Percentiles rank a stretch among this genome's conserved stretches.
These are phyloP conservation scores for Asterella californica DNA, from an alignment of 225 moss, liverwort and hornwort species.

Conservation along the genomic window DNA sequence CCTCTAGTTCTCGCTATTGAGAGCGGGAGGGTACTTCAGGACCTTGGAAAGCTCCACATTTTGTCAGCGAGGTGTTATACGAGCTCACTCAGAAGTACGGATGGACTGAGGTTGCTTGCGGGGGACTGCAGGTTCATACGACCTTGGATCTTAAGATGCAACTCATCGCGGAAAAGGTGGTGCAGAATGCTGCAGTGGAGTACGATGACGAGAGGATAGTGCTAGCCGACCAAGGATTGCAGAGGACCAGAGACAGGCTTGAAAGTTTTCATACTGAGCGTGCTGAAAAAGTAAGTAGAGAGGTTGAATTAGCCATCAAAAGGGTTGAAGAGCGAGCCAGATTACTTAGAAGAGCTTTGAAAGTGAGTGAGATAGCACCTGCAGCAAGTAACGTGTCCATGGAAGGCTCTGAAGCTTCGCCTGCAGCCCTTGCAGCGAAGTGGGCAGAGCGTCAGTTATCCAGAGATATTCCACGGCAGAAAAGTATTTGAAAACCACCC, in stretches of 20 bases:
- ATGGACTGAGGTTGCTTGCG: constrained; percentile 59
- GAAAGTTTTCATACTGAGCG: constrained; percentile 35
- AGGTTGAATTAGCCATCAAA: constrained; percentile 42
- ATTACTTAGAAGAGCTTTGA: constrained; percentile 30
- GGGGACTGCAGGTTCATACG: constrained; percentile 90
- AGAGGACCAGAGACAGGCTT: constrained; percentile 29
- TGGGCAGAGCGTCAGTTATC: constrained; percentile 59
- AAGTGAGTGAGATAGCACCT: constrained; percentile 22
- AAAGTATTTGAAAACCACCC: constrained; percentile 52
- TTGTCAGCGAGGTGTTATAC: constrained; percentile 88
- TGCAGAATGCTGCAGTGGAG: constrained; percentile 59
- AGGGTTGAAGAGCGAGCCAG: constrained; percentile 54
- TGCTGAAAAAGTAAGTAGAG: constrained; percentile 27
- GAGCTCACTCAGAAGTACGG: constrained; percentile 86
- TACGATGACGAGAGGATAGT: constrained; percentile 80
- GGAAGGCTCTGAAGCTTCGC: constrained; percentile 43
- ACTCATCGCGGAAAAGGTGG: constrained; percentile 72
- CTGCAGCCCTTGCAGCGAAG: constrained; percentile 47
- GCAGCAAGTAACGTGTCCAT: constrained; percentile 11
- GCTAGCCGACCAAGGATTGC: constrained; percentile 41
- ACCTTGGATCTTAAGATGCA: constrained; percentile 91
- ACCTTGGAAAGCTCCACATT: constrained; percentile 97
- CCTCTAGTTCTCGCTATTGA: constrained; percentile 73
- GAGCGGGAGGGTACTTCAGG: constrained; percentile 71
- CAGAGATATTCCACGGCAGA: constrained; percentile 66